These are phyloP conservation scores for Aspergillus oerlinghausenensis DNA, from an alignment of 2,329 filamentous ascomycete genomes.

Conservation along the genomic window DNA sequence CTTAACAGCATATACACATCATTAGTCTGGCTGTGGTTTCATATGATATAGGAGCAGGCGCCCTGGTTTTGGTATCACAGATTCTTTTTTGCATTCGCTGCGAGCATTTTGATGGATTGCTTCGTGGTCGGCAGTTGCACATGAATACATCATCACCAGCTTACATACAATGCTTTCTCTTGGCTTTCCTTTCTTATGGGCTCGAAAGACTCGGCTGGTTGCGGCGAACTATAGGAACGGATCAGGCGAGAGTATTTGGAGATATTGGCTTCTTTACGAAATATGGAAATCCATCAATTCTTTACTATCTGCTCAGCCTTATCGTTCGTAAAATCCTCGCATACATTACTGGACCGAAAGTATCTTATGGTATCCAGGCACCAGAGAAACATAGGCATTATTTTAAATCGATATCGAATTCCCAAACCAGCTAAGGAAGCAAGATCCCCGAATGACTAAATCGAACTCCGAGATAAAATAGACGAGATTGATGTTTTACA, in stretches of 20 bases:
- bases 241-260: not conserved
- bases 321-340: not conserved
- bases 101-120: slow-evolving; percentile 12
- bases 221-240: not conserved
- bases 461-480: not conserved
- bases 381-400: not conserved
- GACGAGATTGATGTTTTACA: not conserved
- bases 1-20: slow-evolving; percentile 18
- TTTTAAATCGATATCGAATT: not conserved
- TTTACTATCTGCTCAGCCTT: not conserved
- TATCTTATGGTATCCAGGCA: not conserved
- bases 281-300: not conserved
- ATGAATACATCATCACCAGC: slow-evolving; percentile 5
- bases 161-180: not conserved
- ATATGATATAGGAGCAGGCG: slow-evolving; percentile 23
- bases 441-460: not conserved
- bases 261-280: not conserved
- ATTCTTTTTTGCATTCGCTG: slow-evolving; percentile 10
- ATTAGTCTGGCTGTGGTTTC: slow-evolving; percentile 11
- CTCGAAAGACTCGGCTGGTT: not conserved
- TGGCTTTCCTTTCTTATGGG: slow-evolving; percentile 3
- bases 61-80: slow-evolving; percentile 17
- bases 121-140: slow-evolving; percentile 5
- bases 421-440: not conserved
- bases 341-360: too few species aligned